Percentiles rank a stretch among this genome's conserved stretches.
These are phyloP conservation scores for Mesostigma viride DNA, from an alignment of 139 green algal species.

Conservation along the genomic window DNA sequence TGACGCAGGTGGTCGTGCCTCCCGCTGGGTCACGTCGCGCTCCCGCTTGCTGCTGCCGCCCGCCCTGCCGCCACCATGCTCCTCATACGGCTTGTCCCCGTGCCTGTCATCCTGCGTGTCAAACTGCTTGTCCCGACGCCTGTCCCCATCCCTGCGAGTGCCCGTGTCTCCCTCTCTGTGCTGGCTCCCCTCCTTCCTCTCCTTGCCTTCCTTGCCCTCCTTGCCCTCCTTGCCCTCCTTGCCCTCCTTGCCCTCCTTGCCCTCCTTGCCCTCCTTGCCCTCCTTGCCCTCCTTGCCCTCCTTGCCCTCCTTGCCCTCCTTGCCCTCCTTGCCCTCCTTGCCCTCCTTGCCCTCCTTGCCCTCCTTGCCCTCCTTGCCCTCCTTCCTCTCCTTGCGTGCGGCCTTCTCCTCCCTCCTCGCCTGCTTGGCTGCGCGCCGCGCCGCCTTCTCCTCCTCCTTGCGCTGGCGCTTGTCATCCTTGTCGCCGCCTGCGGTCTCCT, in stretches of 20 bases:
- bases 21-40: too few relatives aligned
- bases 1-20: too few relatives aligned
- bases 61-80: too few relatives aligned
- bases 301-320: conserved; percentile 30
- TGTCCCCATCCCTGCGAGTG: conserved; percentile 8
- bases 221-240: conserved; percentile 39
- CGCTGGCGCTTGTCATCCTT: conserved; percentile 28
- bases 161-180: conserved; percentile 2
- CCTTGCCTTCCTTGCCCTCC: conserved; percentile 12
- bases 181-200: conserved; percentile 36
- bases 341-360: conserved; percentile 44
- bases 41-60: too few relatives aligned
- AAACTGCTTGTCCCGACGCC: not conserved
- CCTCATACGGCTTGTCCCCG: too few relatives aligned
- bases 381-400: too few relatives aligned
- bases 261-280: not conserved
- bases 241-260: conserved; percentile 33
- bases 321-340: conserved; percentile 13
- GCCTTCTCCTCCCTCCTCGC: too few relatives aligned
- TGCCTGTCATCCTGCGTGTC: not conserved
- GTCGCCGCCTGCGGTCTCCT: not conserved
- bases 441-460: conserved; percentile 36
- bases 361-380: conserved; percentile 12
- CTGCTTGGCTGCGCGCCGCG: conserved; percentile 31
- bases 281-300: conserved; percentile 4